phyloP scores from a whole-genome alignment of 192 early-diverging fungal genomes.

The Coemansia sp. region DNA sequence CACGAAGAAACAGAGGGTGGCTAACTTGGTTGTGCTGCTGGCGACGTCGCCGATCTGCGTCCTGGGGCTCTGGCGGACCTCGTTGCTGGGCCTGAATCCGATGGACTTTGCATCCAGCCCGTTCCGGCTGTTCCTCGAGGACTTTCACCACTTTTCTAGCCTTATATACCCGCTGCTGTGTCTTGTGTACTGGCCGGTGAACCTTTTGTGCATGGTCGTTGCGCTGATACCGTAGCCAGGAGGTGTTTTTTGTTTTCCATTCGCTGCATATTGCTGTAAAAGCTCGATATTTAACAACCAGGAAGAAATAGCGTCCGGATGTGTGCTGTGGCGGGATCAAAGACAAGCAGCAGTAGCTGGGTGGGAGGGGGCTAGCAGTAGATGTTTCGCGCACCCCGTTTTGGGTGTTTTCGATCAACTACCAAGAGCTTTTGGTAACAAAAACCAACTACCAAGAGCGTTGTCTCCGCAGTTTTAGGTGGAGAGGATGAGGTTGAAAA shows the following conservation, averaged over 20 bases:
- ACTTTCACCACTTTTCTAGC: conserved; percentile 66
- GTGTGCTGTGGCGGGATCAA: no score
- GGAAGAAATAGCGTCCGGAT: no score
- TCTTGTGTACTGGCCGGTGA: conserved; percentile 73
- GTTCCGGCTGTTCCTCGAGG: conserved; percentile 59
- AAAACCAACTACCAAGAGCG: no score
- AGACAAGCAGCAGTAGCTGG: no score
- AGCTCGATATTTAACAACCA: no score
- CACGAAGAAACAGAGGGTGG: conserved; percentile 7
- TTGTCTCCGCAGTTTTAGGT: no score
- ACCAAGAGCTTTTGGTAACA: no score
- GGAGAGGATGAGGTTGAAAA: no score
- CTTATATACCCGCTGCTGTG: conserved; percentile 67
- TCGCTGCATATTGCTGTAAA: background rate
- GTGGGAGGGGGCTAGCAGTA: no score
- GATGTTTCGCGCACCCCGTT: no score
- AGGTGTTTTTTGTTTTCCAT: background rate
- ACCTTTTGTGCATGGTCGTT: conserved; percentile 50
- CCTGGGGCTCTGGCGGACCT: conserved; percentile 59
- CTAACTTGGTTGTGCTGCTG: conserved; percentile 44
- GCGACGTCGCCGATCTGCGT: conserved; percentile 54
- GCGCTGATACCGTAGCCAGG: conserved; percentile 31
- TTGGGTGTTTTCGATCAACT: no score
- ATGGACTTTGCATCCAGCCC: conserved; percentile 45
- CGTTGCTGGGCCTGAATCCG: conserved; percentile 44